Evolutionary conservation across 352 stramenopile species (phyloP).

Genomic region (Pythium volutum): DNA sequence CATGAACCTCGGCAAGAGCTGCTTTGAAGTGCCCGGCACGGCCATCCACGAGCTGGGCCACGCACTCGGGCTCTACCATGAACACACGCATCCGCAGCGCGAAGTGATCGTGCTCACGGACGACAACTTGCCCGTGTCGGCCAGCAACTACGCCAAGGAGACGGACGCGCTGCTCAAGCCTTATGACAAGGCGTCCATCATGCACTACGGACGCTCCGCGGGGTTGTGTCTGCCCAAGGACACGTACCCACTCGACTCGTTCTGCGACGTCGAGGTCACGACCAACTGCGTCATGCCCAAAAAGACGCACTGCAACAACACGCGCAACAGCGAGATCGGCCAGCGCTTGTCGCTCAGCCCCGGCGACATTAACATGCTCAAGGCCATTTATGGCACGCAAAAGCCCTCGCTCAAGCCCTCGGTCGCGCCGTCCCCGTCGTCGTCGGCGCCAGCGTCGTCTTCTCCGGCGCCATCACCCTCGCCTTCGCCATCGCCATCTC

Average conservation of each 20-base stretch:
- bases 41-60: conserved; percentile 69
- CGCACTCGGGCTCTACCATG: conserved; percentile 61
- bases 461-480: not conserved
- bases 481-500: too few relatives aligned
- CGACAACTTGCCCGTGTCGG: conserved; percentile 51
- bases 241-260: conserved; percentile 55
- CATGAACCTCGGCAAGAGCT: conserved; percentile 67
- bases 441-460: not conserved
- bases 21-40: conserved; percentile 52
- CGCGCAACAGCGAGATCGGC: conserved; percentile 56
- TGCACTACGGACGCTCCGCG: conserved; percentile 67
- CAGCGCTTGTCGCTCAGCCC: conserved; percentile 49
- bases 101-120: conserved; percentile 72
- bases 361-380: conserved; percentile 63
- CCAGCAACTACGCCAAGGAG: conserved; percentile 69
- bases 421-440: not conserved
- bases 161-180: conserved; percentile 52
- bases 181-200: conserved; percentile 73
- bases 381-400: conserved; percentile 45
- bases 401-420: conserved; percentile 13
- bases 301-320: conserved; percentile 67
- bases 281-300: conserved; percentile 69
- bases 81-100: conserved; percentile 64
- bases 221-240: conserved; percentile 72
- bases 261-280: conserved; percentile 62